Evolutionary conservation across 1,284 basidiomycete genomes (phyloP), one percentile per base, ranked within the genome.

Genomic region (Pterulicium gracile): DNA sequence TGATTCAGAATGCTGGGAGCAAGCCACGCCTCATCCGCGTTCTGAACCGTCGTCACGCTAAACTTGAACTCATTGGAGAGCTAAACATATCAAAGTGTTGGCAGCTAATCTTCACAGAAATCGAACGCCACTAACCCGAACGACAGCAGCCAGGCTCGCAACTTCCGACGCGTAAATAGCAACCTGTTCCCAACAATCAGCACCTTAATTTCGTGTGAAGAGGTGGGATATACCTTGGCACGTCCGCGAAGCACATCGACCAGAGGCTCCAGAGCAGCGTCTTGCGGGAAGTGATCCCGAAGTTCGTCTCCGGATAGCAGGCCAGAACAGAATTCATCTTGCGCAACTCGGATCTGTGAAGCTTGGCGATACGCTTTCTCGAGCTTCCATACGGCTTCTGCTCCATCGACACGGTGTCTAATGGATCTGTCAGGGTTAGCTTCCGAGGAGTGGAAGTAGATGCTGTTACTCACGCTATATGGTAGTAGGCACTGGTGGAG

Each of bases 181-280:
- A 34, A 78, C 67, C 76, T 79, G 47, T 18, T 47, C 10, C 21
- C 42, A 12, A 14, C 14, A 48, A 23, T 17, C 27, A 23, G 24
- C 4, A 32, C n/a, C n/a, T n/a, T n/a, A n/a, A n/a, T n/a, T n/a
- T n/a, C n/a, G n/a, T n/a, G n/a, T n/a, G n/a, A n/a, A n/a, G n/a
- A 42, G n/a, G 24, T 17, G 20, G 20, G 14, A 45, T 55, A 59
- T 52, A 81, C 82, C 71, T 85, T 87, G 58, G 86, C 84, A 51
- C 72, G 77, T 1, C 87, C 88, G 41, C 91, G 70, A 43, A 95
- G 68, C 13, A 91, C 81, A 50, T 93, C 90, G 2, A 89, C 80
- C 15, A 94, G 65, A 24, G 80, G 73, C 57, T 94, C 89, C 75
- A 81, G 87, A 55, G 84, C 73, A 24, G 86, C 64, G 52, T 78